Conservation (phyloP, 202 grass and related monocot species). For the Saccharum hybrid region DNA sequence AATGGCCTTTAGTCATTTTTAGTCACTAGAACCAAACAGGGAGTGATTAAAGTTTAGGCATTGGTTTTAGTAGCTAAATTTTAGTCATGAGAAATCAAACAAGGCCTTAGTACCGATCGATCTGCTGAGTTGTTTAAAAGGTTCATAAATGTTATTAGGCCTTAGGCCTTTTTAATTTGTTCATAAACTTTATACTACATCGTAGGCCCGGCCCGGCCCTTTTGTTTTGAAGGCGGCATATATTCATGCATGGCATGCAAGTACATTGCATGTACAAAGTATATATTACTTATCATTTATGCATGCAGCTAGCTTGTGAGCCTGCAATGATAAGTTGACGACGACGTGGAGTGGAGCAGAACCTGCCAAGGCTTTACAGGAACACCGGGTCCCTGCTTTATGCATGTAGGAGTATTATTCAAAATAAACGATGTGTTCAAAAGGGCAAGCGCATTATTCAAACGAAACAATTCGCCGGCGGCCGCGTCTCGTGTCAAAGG, state of each 20-base stretch:
- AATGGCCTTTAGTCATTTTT: too few relatives aligned
- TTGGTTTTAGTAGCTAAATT: too few relatives aligned
- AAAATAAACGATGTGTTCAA: not conserved
- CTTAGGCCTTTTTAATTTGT: not conserved
- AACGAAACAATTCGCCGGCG: slow-evolving; percentile 10
- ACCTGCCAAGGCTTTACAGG: slow-evolving; percentile 21
- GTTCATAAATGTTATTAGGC: not conserved
- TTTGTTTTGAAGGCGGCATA: too few relatives aligned
- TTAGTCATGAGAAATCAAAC: too few relatives aligned
- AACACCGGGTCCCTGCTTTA: slow-evolving; percentile 30
- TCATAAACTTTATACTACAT: too few relatives aligned
- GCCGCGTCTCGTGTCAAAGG: not conserved
- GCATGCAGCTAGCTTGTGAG: not conserved
- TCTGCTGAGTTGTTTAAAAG: not conserved
- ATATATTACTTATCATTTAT: not conserved
- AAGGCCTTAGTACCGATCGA: not conserved
- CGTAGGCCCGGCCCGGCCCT: too few relatives aligned
- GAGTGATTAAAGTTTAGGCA: too few relatives aligned
- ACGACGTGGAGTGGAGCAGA: slow-evolving; percentile 18
- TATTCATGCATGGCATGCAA: not conserved
- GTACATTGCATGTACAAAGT: not conserved
- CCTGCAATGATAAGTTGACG: slow-evolving; percentile 31
- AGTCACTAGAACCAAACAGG: too few relatives aligned
- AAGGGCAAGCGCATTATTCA: slow-evolving; percentile 31
- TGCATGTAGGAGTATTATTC: not conserved